Percentiles rank a stretch among this genome's conserved stretches.
Conservation (phyloP, 2,329 filamentous ascomycete genomes). For the Pyricularia sp. region DNA sequence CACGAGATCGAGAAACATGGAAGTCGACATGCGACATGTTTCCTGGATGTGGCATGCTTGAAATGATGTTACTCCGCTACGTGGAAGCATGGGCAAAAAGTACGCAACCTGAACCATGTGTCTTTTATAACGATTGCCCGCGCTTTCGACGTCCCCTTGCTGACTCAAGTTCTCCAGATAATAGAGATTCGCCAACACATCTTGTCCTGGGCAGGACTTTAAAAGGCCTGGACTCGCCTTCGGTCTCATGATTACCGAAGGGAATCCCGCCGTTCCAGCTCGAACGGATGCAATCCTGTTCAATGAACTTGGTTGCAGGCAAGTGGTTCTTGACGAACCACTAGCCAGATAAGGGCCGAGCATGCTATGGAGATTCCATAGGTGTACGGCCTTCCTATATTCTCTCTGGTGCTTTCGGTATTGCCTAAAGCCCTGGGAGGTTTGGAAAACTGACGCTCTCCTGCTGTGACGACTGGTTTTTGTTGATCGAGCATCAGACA, state of each 20-base stretch:
- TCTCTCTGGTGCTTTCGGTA: not conserved
- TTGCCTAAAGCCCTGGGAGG: not conserved
- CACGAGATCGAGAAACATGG: not conserved
- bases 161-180: not conserved
- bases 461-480: slow-evolving; percentile 4
- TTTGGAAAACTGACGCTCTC: not conserved
- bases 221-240: slow-evolving; percentile 8
- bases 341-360: not conserved
- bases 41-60: not conserved
- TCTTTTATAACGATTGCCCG: not conserved
- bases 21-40: not conserved
- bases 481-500: slow-evolving; percentile 2
- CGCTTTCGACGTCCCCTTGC: not conserved
- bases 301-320: not conserved
- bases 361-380: not conserved
- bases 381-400: not conserved
- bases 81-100: not conserved
- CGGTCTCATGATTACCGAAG: not conserved
- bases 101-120: not conserved
- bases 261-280: not conserved
- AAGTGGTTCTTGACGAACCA: not conserved
- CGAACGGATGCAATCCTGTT: not conserved
- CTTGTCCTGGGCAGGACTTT: slow-evolving; percentile 10
- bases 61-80: not conserved
- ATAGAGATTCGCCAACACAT: not conserved